Percentiles rank a stretch among this genome's conserved stretches.
phyloP scores from a whole-genome alignment of 1,284 basidiomycete genomes.

The Cystobasidium slooffiae region DNA sequence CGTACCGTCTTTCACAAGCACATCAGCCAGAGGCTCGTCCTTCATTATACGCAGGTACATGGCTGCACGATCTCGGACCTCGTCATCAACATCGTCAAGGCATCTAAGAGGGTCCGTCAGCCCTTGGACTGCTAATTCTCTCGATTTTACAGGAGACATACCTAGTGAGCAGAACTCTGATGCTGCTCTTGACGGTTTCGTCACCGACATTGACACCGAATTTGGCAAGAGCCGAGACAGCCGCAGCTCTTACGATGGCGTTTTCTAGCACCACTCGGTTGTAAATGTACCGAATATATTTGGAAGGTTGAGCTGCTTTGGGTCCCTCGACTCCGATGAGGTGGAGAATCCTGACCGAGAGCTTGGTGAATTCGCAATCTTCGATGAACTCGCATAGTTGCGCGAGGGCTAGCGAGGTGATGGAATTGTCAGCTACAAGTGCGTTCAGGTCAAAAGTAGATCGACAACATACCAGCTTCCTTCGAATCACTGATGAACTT shows the following conservation, averaged over 20 bases:
- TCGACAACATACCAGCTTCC: conserved; percentile 66
- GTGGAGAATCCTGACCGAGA: conserved; percentile 95
- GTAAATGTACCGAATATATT: conserved; percentile 99
- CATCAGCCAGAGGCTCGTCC: conserved; percentile 77
- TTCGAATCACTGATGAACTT: conserved; percentile 94
- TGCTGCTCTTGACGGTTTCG: conserved; percentile 75
- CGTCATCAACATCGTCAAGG: conserved; percentile 97
- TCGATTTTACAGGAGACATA: conserved; percentile 55
- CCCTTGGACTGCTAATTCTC: neutral
- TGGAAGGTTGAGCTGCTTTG: conserved; percentile 90
- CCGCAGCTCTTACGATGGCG: conserved; percentile 95
- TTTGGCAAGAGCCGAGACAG: conserved; percentile 91
- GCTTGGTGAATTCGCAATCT: conserved; percentile 99
- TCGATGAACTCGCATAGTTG: conserved; percentile 99
- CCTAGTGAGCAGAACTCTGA: conserved; percentile 82
- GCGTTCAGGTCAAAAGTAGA: conserved; percentile 3
- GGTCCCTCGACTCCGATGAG: conserved; percentile 95
- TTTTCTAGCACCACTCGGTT: conserved; percentile 99
- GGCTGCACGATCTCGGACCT: conserved; percentile 96
- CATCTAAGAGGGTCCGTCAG: conserved; percentile 64
- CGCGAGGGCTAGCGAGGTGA: conserved; percentile 71
- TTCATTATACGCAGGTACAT: conserved; percentile 86
- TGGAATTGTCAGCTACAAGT: neutral
- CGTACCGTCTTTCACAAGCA: conserved; percentile 87
- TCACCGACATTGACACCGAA: conserved; percentile 91